Evolutionary conservation across 805 yeast species (phyloP), one percentile per base, ranked within the genome.

Genomic region (Cyberlindnera meyerae): DNA sequence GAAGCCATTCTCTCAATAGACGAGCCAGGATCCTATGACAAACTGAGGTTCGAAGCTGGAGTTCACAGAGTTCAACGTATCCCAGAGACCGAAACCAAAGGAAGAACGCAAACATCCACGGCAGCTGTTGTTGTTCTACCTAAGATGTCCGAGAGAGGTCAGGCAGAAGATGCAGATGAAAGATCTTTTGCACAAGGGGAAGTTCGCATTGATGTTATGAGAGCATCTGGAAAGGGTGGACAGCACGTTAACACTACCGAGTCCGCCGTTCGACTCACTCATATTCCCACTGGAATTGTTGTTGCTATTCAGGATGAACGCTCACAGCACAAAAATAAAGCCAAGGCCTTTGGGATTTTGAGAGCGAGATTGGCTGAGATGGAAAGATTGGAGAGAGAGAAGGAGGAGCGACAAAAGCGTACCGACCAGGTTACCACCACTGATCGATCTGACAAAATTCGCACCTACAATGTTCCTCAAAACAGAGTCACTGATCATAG

Each of bases 161-260:
- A 57, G 27, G 61, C 62, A 6, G 66, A 66, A 18, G 65, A 74
- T 37, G 69, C 71, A 2, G 73, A 68, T 31, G 90, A 83, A 50
- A 64, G 90, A 28, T 74, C 75, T 39, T 87, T 93, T 59, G 77
- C 77, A 14, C 85, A 89, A 0, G 95, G 84, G 3, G 98, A 93
- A 51, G 78, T 93, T 16, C 71, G 96, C 39, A 78, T 93, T 4
- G 98, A 93, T 57, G 88, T 93, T n/a, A 93, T 90, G 96, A 71
- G 98, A 48, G 86, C 97, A 1, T 79, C 95, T 38, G 98, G 98
- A 4, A 82, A 93, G 45, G 98, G 98, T 39, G 98, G 98, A 0
- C 98, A 90, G 64, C 97, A 90, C 55, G 98, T 90, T 25, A 90
- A 90, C 56, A 90, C 96, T 11, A 93, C 97, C 0, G 97, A 90